Conservation (phyloP, 1,139 yeast genomes). For the Candida sp. region DNA sequence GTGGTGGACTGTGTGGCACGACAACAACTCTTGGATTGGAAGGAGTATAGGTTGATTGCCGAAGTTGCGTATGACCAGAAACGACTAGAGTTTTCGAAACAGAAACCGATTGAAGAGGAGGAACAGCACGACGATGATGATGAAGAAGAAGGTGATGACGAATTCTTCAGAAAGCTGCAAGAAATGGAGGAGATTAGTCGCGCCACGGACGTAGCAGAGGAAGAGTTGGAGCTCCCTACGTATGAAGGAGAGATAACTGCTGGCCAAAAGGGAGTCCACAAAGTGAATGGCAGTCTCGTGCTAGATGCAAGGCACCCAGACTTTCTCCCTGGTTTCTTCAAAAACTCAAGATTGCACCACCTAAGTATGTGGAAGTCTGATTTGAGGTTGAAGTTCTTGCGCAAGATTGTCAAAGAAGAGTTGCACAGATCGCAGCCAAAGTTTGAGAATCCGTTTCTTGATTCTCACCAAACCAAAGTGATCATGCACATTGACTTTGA, state of each 20-base stretch:
- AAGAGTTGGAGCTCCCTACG: constrained; percentile 10
- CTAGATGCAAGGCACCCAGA: constrained; percentile 78
- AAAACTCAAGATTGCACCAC: constrained; percentile 86
- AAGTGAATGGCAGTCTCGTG: constrained; percentile 15
- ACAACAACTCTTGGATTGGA: constrained; percentile 66
- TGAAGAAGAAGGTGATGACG: neutral
- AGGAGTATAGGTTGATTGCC: constrained; percentile 58
- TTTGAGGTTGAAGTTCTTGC: constrained; percentile 62
- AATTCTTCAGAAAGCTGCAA: constrained; percentile 8
- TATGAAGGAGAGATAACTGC: constrained; percentile 9
- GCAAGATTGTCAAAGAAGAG: constrained; percentile 33
- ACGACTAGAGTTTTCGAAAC: constrained; percentile 28
- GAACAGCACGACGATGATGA: constrained; percentile 10
- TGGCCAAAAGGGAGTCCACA: constrained; percentile 13
- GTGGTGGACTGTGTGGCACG: constrained; percentile 62
- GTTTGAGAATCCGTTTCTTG: constrained; percentile 4
- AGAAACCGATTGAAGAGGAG: neutral
- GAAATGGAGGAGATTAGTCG: constrained; percentile 14
- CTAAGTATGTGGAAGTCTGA: constrained; percentile 88
- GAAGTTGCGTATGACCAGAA: constrained; percentile 56
- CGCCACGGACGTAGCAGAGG: constrained; percentile 12
- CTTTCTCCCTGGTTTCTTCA: constrained; percentile 72
- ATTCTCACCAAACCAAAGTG: constrained; percentile 16
- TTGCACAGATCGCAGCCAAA: constrained; percentile 5
- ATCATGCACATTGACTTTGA: constrained; percentile 91